Percentiles rank a stretch among this genome's conserved stretches.
Evolutionary conservation across 352 stramenopile species (phyloP).

Genomic region (Globisporangium paddicum): DNA sequence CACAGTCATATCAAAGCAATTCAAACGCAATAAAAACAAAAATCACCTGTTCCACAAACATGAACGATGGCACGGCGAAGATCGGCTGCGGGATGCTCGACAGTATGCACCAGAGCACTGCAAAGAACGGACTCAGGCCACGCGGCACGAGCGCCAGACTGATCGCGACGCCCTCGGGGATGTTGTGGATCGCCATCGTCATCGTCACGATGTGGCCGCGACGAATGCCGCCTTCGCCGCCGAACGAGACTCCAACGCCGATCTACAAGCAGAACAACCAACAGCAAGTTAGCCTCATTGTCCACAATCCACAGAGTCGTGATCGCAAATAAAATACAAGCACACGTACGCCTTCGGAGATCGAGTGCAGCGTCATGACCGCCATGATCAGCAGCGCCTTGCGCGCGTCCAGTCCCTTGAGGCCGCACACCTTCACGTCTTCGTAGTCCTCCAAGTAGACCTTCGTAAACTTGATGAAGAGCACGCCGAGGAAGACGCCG

Average conservation of each 20-base stretch:
- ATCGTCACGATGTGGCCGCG: slow-evolving; percentile 96
- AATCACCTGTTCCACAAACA: slow-evolving; percentile 73
- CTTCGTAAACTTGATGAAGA: slow-evolving; percentile 97
- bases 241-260: slow-evolving; percentile 97
- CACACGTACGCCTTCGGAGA: slow-evolving; percentile 92
- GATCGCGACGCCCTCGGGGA: slow-evolving; percentile 96
- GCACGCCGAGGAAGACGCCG: slow-evolving; percentile 89
- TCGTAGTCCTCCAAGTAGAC: slow-evolving; percentile 94
- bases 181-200: slow-evolving; percentile 98
- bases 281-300: neutral
- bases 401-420: slow-evolving; percentile 80
- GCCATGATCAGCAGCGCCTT: slow-evolving; percentile 97
- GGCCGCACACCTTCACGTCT: slow-evolving; percentile 87
- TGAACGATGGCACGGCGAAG: slow-evolving; percentile 96
- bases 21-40: neutral
- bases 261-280: slow-evolving; percentile 28
- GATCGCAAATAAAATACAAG: neutral
- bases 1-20: neutral
- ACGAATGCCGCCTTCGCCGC: slow-evolving; percentile 89
- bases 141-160: slow-evolving; percentile 94
- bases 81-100: slow-evolving; percentile 93
- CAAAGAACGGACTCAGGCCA: slow-evolving; percentile 86
- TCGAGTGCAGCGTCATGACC: slow-evolving; percentile 98
- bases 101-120: slow-evolving; percentile 88
- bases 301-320: neutral